Conservation (phyloP, 2,329 filamentous ascomycete species). For the Aspergillus uvarum region DNA sequence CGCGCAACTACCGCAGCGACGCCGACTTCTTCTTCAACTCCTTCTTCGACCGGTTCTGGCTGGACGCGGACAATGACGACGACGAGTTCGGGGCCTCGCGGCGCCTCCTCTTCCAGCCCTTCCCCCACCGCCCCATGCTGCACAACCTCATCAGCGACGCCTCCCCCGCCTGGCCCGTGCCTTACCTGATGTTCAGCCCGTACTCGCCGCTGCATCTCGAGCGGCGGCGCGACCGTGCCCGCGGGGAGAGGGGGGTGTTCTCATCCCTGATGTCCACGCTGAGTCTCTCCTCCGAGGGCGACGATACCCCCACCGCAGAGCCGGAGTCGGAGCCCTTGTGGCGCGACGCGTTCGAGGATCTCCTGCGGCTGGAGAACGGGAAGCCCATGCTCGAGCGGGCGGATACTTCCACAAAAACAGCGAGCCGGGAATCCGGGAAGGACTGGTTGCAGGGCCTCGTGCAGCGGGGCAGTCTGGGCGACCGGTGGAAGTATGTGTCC, state of each 20-base stretch:
- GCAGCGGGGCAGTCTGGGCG: conserved; percentile 43
- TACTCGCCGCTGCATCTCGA: conserved; percentile 60
- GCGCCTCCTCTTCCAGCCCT: conserved; percentile 32
- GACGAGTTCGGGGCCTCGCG: conserved; percentile 29
- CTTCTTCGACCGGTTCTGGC: conserved; percentile 35
- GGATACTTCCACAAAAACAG: conserved; percentile 9
- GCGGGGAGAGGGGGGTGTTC: conserved; percentile 30
- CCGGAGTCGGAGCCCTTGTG: conserved; percentile 41
- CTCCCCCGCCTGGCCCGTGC: conserved; percentile 40
- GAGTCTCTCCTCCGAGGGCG: conserved; percentile 29
- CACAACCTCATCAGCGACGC: conserved; percentile 36
- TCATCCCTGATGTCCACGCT: conserved; percentile 38
- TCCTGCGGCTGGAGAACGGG: conserved; percentile 51
- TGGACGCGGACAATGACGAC: conserved; percentile 17
- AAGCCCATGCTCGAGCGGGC: conserved; percentile 42
- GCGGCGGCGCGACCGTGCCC: conserved; percentile 34
- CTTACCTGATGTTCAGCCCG: conserved; percentile 48
- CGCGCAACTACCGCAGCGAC: conserved; percentile 17
- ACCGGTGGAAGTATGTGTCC: conserved; percentile 37
- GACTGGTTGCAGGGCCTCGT: conserved; percentile 44
- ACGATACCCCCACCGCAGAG: conserved; percentile 28
- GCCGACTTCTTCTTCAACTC: conserved; percentile 39
- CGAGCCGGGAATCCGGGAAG: conserved; percentile 32
- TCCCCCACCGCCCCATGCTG: conserved; percentile 27
- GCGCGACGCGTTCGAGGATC: conserved; percentile 61